Base-by-base conservation (phyloP, 1,284 basidiomycete species). In the Pyrrhoderma lamaoense region DNA sequence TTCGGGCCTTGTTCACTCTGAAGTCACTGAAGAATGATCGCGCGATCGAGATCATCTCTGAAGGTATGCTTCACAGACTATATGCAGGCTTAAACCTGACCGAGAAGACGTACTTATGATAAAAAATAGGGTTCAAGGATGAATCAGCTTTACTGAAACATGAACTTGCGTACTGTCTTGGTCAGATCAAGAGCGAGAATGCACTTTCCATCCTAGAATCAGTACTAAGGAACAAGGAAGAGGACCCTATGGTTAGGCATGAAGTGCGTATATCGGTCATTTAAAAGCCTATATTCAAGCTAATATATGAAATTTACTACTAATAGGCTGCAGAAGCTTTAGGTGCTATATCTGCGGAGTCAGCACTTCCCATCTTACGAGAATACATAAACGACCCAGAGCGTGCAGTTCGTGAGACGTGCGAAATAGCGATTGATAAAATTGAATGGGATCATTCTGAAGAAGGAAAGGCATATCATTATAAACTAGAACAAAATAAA, bases 161-260 rank as follows among this genome's bases (percentile, higher is more conserved):
- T 67, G 95, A 99, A 65, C 77, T 99, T 2, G 95, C 95, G 1
- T 99, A 99, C 65, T 95, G 94, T 58, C 79, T 99, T 1, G 95
- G 95, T 0, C 95, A 99, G 69, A 89, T 96, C 64, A 83, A 85
- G 59, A 78, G 79, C 44, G 63, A 69, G 0, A 74, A 74, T 8
- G 96, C 95, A 0, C 72, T 99, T 13, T 84, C 91, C 2, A 76
- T 80, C 13, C 78, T 99, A 2, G 85, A 89, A 65, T 66, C 71
- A 2, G 88, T 96, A 3, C 75, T 99, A 27, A 72, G 77, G 54
- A 72, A 90, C 59, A 65, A 68, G 43, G 64, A 71, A 3, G 85
- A 95, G 65, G 93, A 99, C 69, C 85, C 92, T 1, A 99, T 99
- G 96, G 96, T 99, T 53, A 77, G 95, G 51, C 95, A 99, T 71